phyloP scores from a whole-genome alignment of 2,329 filamentous ascomycete species.

The Colletotrichum incanum region DNA sequence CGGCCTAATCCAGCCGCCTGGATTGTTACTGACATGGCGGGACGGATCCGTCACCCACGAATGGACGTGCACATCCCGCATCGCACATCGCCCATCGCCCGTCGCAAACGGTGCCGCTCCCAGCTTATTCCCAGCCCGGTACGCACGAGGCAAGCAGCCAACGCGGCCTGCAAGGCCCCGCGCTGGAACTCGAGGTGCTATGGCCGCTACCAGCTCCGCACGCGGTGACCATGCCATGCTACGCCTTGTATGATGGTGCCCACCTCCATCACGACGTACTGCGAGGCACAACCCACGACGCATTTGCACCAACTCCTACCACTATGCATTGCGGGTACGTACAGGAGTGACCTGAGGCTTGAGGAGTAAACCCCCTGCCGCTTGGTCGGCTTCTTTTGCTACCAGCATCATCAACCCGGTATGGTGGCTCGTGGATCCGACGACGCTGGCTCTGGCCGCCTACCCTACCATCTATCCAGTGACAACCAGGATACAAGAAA shows the following conservation, averaged over 20 bases:
- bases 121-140: constrained; percentile 25
- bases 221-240: constrained; percentile 17
- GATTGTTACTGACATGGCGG: constrained; percentile 26
- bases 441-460: constrained; percentile 19
- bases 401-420: background rate
- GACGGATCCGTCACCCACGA: constrained; percentile 28
- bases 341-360: background rate
- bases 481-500: constrained; percentile 19
- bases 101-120: constrained; percentile 33
- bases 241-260: constrained; percentile 1
- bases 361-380: background rate
- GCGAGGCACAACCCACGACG: background rate
- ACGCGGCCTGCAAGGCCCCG: background rate
- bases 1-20: constrained; percentile 28
- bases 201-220: constrained; percentile 32
- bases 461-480: background rate
- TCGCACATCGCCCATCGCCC: constrained; percentile 10
- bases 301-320: background rate
- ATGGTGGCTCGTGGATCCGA: background rate
- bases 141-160: constrained; percentile 32
- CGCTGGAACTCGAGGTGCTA: constrained; percentile 13
- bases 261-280: constrained; percentile 10
- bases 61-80: constrained; percentile 24
- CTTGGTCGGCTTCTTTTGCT: background rate
- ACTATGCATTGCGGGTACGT: background rate